phyloP scores from a whole-genome alignment of 768 basidiomycete species.

The Mycena haematopus region DNA sequence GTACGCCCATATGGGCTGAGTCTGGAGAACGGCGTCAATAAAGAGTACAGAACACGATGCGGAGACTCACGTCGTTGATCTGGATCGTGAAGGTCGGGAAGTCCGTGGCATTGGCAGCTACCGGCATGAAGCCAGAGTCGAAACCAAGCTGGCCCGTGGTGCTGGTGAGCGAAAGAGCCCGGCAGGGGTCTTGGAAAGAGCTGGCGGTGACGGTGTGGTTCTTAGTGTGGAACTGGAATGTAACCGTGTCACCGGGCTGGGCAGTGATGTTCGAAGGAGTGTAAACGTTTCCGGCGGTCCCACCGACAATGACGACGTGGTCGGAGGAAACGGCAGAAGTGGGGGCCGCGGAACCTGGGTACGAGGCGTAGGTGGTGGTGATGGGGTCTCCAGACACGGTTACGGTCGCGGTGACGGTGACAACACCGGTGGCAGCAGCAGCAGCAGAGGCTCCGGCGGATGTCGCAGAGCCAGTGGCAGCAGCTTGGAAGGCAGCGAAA shows the following conservation, averaged over 20 bases:
- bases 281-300: conserved; percentile 44
- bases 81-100: conserved; percentile 61
- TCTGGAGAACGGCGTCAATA: too few species aligned
- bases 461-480: conserved; percentile 46
- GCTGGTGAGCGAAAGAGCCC: conserved; percentile 48
- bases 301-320: conserved; percentile 53
- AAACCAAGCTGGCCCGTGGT: conserved; percentile 51
- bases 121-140: conserved; percentile 59
- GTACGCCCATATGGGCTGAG: conserved; percentile 64
- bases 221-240: conserved; percentile 54
- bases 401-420: conserved; percentile 45
- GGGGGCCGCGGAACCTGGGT: conserved; percentile 30
- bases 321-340: conserved; percentile 35
- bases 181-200: conserved; percentile 50
- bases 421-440: conserved; percentile 34
- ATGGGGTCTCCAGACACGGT: conserved; percentile 35
- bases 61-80: conserved; percentile 60
- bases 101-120: conserved; percentile 45
- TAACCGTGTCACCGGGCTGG: conserved; percentile 51
- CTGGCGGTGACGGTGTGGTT: conserved; percentile 57
- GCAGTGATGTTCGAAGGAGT: conserved; percentile 54
- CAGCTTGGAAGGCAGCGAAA: conserved; percentile 60
- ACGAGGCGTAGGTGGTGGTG: conserved; percentile 36
- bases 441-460: conserved; percentile 34
- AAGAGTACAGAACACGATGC: too few species aligned